A percentile compares a stretch with the other conserved stretches of the same genome.
These are phyloP conservation scores for Leccinum rimulosum DNA, from an alignment of 768 basidiomycete genomes.

Conservation along the genomic window DNA sequence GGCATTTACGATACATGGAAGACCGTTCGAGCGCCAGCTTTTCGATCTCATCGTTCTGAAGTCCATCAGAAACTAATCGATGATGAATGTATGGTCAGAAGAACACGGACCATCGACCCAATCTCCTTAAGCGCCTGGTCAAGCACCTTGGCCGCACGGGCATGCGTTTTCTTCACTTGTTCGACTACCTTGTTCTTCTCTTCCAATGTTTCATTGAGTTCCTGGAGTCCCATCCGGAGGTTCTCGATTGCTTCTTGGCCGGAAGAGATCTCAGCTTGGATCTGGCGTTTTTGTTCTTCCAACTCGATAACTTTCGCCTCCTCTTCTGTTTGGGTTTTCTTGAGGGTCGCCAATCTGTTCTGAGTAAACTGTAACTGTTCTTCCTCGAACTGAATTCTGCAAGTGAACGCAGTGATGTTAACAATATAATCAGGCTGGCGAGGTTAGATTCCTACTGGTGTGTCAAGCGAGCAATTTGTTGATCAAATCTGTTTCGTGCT, in stretches of 20 bases:
- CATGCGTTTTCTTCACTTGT: slow-evolving; percentile 66
- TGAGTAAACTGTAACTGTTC: slow-evolving; percentile 66
- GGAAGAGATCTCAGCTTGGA: slow-evolving; percentile 58
- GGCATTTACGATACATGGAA: slow-evolving; percentile 84
- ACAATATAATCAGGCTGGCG: neutral
- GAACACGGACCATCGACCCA: slow-evolving; percentile 57
- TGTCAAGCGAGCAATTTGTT: slow-evolving; percentile 79
- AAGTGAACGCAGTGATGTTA: slow-evolving; percentile 1
- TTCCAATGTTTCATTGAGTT: slow-evolving; percentile 61
- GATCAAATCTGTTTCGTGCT: slow-evolving; percentile 77
- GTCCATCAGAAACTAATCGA: slow-evolving; percentile 2
- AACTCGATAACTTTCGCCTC: slow-evolving; percentile 50
- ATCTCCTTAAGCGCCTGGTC: slow-evolving; percentile 94
- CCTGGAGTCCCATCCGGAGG: slow-evolving; percentile 61
- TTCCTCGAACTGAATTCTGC: slow-evolving; percentile 76
- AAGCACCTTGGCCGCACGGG: slow-evolving; percentile 69
- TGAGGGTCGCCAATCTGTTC: slow-evolving; percentile 59
- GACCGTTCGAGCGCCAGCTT: slow-evolving; percentile 83
- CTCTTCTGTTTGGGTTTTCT: slow-evolving; percentile 52
- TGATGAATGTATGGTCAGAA: slow-evolving; percentile 22
- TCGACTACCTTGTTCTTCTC: slow-evolving; percentile 75
- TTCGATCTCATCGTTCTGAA: slow-evolving; percentile 86
- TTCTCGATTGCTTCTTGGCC: slow-evolving; percentile 53
- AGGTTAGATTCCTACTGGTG: slow-evolving; percentile 64
- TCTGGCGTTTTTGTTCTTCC: slow-evolving; percentile 50